Evolutionary conservation across 2,329 filamentous ascomycete genomes (phyloP), one percentile per base, ranked within the genome.

Genomic region (Talaromyces sp.): DNA sequence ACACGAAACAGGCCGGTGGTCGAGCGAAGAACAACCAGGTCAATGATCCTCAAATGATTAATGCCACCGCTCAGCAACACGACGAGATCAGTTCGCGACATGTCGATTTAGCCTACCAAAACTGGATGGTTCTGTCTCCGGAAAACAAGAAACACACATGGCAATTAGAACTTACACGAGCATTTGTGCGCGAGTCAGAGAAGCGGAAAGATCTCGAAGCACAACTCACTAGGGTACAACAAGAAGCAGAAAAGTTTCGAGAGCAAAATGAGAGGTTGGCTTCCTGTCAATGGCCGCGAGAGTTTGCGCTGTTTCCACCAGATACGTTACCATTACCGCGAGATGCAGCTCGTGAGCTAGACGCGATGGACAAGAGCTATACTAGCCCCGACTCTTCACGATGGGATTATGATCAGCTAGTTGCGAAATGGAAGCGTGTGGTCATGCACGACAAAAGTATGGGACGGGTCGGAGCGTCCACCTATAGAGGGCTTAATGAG

Each of bases 11-110:
- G 80, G 60, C 74, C 75, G 54, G 77, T 76, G 19, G 80, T 77
- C 69, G 59, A 59, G 69, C 63, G 57, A 63, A 61, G 45, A 66
- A 62, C 17, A 62, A 69, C 11, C 63, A 63, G 10, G 57, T 56
- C 15, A 66, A 71, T 62, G 72, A 75, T 50, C 71, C 68, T 45
- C 72, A 61, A 53, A 71, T 70, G 69, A 73, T 72, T 59, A 62
- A 78, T 73, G 66, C 72, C 69, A 70, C 76, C 61, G 88, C 78
- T 41, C 83, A 80, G 62, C 73, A 77, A 28, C 81, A 93, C 53
- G 86, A 91, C 62, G 83, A 84, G 53, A 85, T 88, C 63, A 83
- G 92, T 33, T 78, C 83, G 40, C 81, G 88, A 59, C 93, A 97
- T 69, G 72, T 96, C 5, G 82, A 88, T n/a, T 84, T 86, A 13